These are phyloP conservation scores for Astrothelium macrocarpum DNA, from an alignment of 495 filamentous ascomycete species.

Conservation along the genomic window DNA sequence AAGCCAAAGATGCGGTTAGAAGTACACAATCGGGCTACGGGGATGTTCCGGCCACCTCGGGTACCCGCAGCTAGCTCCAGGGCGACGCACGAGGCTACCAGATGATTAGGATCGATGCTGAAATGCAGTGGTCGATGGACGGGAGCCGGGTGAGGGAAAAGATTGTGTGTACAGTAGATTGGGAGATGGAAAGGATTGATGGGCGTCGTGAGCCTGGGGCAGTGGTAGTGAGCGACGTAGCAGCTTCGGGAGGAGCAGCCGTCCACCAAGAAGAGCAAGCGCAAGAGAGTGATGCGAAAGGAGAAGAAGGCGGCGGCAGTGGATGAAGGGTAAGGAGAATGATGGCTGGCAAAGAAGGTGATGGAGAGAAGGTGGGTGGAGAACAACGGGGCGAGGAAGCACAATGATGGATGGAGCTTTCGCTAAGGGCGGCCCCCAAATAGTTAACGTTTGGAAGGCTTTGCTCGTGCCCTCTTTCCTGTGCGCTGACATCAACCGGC, in stretches of 20 bases:
- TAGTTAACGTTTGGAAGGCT: too few relatives aligned
- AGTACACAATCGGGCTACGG: background rate
- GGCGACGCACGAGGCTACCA: background rate
- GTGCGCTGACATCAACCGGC: too few relatives aligned
- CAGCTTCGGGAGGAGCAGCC: background rate
- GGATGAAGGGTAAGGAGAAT: background rate
- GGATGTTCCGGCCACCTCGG: slow-evolving; percentile 1
- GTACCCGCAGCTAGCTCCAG: background rate
- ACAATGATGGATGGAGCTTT: background rate
- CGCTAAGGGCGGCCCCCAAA: background rate
- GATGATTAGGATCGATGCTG: background rate
- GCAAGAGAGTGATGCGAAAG: slow-evolving; percentile 4
- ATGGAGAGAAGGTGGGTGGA: slow-evolving; percentile 5
- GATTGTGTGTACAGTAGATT: slow-evolving; percentile 7
- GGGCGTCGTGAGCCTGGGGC: background rate
- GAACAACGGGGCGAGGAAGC: background rate
- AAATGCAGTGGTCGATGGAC: background rate
- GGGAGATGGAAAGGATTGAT: slow-evolving; percentile 6
- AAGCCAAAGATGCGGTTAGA: background rate
- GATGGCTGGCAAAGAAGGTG: slow-evolving; percentile 1
- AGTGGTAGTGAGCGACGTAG: slow-evolving; percentile 6
- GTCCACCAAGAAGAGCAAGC: background rate
- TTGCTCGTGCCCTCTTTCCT: too few relatives aligned
- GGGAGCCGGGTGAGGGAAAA: slow-evolving; percentile 1
- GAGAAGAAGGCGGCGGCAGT: background rate